Evolutionary conservation across 2,329 filamentous ascomycete genomes (phyloP).

Genomic region (Fusarium sp.): DNA sequence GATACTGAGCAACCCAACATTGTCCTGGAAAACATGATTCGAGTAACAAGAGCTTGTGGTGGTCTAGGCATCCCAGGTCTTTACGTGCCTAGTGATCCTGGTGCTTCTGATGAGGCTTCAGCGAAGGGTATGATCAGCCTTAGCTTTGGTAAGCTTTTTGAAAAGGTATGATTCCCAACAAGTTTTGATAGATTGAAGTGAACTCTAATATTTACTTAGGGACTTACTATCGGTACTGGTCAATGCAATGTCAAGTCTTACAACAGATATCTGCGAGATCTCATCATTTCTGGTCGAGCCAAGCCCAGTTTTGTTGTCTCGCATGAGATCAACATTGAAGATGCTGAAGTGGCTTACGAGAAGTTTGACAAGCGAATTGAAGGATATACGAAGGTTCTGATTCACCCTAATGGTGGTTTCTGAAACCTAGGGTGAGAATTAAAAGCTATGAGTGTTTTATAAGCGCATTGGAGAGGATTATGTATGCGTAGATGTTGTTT

Average conservation of each 20-base stretch:
- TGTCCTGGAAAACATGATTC: conserved; percentile 73
- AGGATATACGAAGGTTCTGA: conserved; percentile 76
- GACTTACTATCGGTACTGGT: conserved; percentile 69
- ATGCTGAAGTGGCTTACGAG: conserved; percentile 70
- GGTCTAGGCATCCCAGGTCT: conserved; percentile 72
- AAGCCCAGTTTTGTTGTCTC: conserved; percentile 76
- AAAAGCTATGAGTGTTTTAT: background rate
- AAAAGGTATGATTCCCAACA: conserved; percentile 60
- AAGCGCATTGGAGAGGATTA: background rate
- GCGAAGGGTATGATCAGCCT: conserved; percentile 74
- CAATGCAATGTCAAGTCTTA: conserved; percentile 78
- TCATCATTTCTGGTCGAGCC: conserved; percentile 73
- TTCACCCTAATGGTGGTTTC: conserved; percentile 70
- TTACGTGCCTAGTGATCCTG: conserved; percentile 66
- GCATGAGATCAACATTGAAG: conserved; percentile 73
- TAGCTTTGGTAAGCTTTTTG: conserved; percentile 76
- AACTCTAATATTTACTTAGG: conserved; percentile 52
- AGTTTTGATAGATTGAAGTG: fast-evolving
- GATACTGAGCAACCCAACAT: conserved; percentile 72
- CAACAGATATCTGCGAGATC: conserved; percentile 73
- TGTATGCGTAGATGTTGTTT: background rate
- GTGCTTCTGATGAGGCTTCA: conserved; percentile 70
- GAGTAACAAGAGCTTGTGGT: conserved; percentile 70
- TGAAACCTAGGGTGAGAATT: background rate
- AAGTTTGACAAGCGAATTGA: conserved; percentile 76